Evolutionary conservation across 1,284 basidiomycete species (phyloP).

Genomic region (Anthracocystis walkeri): DNA sequence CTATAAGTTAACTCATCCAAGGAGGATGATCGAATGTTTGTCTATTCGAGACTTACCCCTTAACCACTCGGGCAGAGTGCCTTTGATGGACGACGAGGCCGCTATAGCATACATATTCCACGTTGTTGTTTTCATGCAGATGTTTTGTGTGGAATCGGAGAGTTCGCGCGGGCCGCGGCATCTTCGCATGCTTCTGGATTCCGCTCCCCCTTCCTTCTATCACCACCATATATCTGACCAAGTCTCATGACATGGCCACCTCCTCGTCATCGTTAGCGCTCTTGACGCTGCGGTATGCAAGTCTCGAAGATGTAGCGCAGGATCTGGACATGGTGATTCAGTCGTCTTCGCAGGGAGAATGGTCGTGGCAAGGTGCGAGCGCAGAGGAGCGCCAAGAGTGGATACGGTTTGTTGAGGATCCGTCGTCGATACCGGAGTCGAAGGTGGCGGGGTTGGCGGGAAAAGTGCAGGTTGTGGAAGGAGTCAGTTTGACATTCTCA

Average conservation of each 20-base stretch:
- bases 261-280: conserved; percentile 8
- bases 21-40: conserved; percentile 22
- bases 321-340: conserved; percentile 49
- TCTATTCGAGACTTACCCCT: conserved; percentile 48
- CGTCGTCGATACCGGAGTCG: background rate
- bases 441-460: conserved; percentile 14
- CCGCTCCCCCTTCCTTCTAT: background rate
- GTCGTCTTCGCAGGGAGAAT: conserved; percentile 26
- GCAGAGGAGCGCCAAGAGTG: conserved; percentile 4
- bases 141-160: background rate
- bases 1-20: conserved; percentile 38
- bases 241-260: conserved; percentile 15
- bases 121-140: background rate
- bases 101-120: background rate
- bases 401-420: conserved; percentile 16
- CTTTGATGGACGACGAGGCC: background rate
- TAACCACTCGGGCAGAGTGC: conserved; percentile 52
- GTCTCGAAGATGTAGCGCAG: conserved; percentile 37
- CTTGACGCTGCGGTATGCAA: conserved; percentile 23
- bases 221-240: too few species aligned
- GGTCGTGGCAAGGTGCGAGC: conserved; percentile 32
- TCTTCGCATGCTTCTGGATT: background rate
- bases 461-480: conserved; percentile 10
- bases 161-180: conserved; percentile 7
- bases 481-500: conserved; percentile 11